Percentiles rank a stretch among this genome's conserved stretches.
phyloP scores from a whole-genome alignment of 352 stramenopile genomes.

The Phytophthora pini region DNA sequence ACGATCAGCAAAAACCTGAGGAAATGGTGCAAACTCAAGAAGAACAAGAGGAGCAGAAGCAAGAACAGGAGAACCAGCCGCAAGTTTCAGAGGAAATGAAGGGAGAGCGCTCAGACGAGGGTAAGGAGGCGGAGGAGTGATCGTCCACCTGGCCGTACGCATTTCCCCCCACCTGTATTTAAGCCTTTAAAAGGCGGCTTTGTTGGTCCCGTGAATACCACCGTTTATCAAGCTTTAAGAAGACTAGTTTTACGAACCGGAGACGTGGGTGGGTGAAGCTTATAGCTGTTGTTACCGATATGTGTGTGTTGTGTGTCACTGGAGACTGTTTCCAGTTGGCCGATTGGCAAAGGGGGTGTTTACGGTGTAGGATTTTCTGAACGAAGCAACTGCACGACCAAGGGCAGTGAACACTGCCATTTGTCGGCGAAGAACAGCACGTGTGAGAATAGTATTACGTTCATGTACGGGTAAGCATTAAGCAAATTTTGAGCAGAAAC shows the following conservation, averaged over 20 bases:
- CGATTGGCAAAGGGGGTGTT: no score
- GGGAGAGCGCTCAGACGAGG: conserved; percentile 5
- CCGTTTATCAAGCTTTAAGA: no score
- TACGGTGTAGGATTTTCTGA: no score
- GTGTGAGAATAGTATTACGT: no score
- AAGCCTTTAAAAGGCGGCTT: background rate
- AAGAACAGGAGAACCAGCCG: conserved; percentile 12
- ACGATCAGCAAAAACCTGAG: conserved; percentile 7
- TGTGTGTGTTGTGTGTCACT: no score
- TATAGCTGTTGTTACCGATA: no score
- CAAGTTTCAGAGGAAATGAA: conserved; percentile 8
- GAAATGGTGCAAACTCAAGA: conserved; percentile 10
- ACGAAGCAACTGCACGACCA: no score
- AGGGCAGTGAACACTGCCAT: background rate
- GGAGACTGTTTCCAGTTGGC: no score
- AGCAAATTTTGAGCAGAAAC: no score
- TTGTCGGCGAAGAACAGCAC: conserved; percentile 16
- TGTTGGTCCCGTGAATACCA: no score
- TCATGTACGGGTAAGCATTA: background rate
- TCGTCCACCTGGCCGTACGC: background rate
- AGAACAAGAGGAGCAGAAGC: conserved; percentile 3
- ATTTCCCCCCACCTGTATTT: conserved; percentile 8
- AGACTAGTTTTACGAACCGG: no score
- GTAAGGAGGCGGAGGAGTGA: conserved; percentile 15
- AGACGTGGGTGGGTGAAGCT: no score